phyloP scores from a whole-genome alignment of 2,329 filamentous ascomycete species.

The Ophioceras dolichostomum region DNA sequence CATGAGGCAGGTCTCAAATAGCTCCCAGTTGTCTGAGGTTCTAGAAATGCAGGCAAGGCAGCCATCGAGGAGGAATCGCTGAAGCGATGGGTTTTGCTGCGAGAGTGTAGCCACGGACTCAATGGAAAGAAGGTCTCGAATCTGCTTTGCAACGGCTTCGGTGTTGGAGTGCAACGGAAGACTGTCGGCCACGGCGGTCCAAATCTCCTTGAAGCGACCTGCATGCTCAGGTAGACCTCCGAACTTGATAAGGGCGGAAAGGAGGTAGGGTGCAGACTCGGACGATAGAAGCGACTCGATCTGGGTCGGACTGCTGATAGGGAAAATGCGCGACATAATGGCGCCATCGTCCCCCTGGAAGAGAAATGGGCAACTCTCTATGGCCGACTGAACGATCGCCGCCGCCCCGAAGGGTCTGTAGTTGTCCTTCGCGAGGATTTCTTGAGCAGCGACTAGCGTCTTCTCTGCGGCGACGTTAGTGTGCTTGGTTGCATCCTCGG shows the following conservation, averaged over 20 bases:
- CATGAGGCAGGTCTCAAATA: slow-evolving; percentile 35
- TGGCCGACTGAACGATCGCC: slow-evolving; percentile 26
- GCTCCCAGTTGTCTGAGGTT: slow-evolving; percentile 22
- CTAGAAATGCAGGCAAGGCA: slow-evolving; percentile 25
- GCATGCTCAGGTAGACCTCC: slow-evolving; percentile 27
- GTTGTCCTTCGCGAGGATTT: slow-evolving; percentile 35
- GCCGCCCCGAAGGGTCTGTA: slow-evolving; percentile 46
- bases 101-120: slow-evolving; percentile 25
- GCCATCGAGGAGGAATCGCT: slow-evolving; percentile 30
- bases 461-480: slow-evolving; percentile 17
- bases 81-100: slow-evolving; percentile 25
- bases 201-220: slow-evolving; percentile 25
- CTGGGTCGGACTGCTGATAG: slow-evolving; percentile 39
- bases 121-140: slow-evolving; percentile 35
- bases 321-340: slow-evolving; percentile 29
- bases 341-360: slow-evolving; percentile 20
- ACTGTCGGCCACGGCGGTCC: slow-evolving; percentile 29
- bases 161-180: slow-evolving; percentile 22
- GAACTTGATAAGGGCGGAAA: slow-evolving; percentile 51
- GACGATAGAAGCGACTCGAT: slow-evolving; percentile 51
- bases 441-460: slow-evolving; percentile 21
- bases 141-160: slow-evolving; percentile 16
- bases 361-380: slow-evolving; percentile 27
- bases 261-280: slow-evolving; percentile 53
- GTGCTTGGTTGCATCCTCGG: slow-evolving; percentile 14